A percentile compares a stretch with the other conserved stretches of the same genome.
phyloP scores from a whole-genome alignment of 2,329 filamentous ascomycete genomes.

The Karstenula rhodostoma region DNA sequence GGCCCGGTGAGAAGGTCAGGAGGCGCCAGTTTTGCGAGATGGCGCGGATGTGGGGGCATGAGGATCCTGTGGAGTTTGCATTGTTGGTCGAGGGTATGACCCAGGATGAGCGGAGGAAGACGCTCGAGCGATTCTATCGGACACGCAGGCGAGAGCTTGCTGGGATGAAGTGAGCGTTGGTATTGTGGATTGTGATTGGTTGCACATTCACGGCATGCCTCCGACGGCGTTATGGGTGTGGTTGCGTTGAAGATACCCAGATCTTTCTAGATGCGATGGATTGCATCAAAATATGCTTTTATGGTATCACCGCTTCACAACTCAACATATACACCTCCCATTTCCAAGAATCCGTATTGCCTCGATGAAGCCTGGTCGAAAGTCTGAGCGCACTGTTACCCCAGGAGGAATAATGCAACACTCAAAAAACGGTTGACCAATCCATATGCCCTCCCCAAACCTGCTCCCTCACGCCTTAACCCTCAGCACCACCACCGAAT shows the following conservation, averaged over 20 bases:
- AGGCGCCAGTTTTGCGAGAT: constrained; percentile 90
- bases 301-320: not conserved
- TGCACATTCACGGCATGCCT: not conserved
- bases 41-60: constrained; percentile 80
- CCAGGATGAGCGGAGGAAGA: constrained; percentile 79
- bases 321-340: no score
- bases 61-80: constrained; percentile 82
- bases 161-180: not conserved
- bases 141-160: constrained; percentile 63
- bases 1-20: constrained; percentile 77
- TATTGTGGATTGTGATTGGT: not conserved
- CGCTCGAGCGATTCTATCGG: constrained; percentile 81
- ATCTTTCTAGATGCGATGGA: not conserved
- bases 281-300: no score
- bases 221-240: not conserved
- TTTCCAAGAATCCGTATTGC: no score
- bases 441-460: no score
- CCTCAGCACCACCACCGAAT: constrained; percentile 56
- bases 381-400: no score
- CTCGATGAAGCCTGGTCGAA: no score
- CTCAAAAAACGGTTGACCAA: no score
- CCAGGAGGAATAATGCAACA: no score
- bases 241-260: not conserved
- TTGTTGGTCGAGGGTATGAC: constrained; percentile 91
- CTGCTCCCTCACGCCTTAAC: constrained; percentile 21